Conservation (phyloP, 805 yeast species). For the Wickerhamiella spandovensis region DNA sequence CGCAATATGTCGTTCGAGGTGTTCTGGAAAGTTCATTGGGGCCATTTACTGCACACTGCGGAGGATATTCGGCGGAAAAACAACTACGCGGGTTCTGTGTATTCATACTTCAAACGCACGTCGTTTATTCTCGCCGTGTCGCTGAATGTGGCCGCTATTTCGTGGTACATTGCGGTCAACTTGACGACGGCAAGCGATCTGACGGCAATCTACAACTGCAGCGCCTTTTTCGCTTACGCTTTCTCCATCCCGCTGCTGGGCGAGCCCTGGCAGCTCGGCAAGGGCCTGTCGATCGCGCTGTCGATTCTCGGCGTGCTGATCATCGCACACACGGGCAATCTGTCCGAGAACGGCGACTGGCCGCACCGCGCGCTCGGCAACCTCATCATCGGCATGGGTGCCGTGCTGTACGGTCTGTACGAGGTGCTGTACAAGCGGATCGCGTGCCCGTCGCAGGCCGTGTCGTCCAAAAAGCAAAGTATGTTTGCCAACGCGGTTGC, state of each 20-base stretch:
- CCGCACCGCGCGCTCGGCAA: conserved; percentile 61
- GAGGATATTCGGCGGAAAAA: conserved; percentile 9
- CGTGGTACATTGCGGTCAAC: conserved; percentile 80
- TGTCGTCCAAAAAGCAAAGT: conserved; percentile 54
- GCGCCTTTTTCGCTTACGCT: conserved; percentile 77
- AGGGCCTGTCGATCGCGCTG: conserved; percentile 51
- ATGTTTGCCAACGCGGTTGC: conserved; percentile 70
- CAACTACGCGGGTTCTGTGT: conserved; percentile 5
- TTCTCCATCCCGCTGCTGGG: conserved; percentile 65
- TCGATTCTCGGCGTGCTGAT: conserved; percentile 66
- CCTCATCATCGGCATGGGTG: conserved; percentile 55
- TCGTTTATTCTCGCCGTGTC: conserved; percentile 38
- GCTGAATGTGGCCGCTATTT: conserved; percentile 59
- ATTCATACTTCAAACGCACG: conserved; percentile 31
- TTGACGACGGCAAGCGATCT: conserved; percentile 73
- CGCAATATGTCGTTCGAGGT: conserved; percentile 9
- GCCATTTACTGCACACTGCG: conserved; percentile 9
- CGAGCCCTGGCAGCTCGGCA: conserved; percentile 51
- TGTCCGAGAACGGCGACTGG: conserved; percentile 25
- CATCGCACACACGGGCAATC: conserved; percentile 44
- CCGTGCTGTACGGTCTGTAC: conserved; percentile 65
- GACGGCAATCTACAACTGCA: conserved; percentile 82
- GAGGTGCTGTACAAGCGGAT: conserved; percentile 70
- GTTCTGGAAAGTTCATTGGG: conserved; percentile 16
- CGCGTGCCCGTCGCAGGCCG: conserved; percentile 62